phyloP scores from a whole-genome alignment of 257 asterid genomes.

The Handroanthus guayacan region DNA sequence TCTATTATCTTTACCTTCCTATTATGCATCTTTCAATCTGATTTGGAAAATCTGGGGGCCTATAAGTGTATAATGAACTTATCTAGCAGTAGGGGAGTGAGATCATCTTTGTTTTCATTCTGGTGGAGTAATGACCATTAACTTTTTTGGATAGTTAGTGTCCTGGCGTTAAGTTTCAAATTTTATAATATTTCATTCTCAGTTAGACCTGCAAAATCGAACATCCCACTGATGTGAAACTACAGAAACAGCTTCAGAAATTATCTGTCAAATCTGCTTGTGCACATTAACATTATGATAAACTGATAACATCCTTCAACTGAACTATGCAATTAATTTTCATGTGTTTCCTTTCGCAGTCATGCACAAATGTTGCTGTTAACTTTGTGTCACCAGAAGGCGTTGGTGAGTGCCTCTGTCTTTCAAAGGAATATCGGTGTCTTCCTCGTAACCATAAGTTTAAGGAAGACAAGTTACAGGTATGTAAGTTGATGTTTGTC shows the following conservation, averaged over 20 bases:
- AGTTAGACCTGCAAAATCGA: too few relatives aligned
- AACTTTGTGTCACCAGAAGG: conserved; percentile 33
- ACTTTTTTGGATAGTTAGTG: too few relatives aligned
- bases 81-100: background rate
- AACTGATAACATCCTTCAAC: background rate
- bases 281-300: background rate
- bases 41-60: background rate
- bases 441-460: conserved; percentile 28
- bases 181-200: too few relatives aligned
- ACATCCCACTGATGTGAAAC: too few relatives aligned
- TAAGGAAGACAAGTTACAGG: conserved; percentile 35
- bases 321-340: background rate
- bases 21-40: background rate
- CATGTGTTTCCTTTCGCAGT: conserved; percentile 19
- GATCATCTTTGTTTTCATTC: background rate
- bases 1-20: background rate
- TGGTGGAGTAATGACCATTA: too few relatives aligned
- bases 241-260: too few relatives aligned
- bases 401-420: conserved; percentile 31
- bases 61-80: background rate
- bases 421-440: conserved; percentile 8
- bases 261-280: background rate
- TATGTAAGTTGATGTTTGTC: background rate
- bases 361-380: conserved; percentile 22
- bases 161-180: too few relatives aligned